phyloP scores from a whole-genome alignment of 495 filamentous ascomycete species.

The Staphylotrichum longicolle region DNA sequence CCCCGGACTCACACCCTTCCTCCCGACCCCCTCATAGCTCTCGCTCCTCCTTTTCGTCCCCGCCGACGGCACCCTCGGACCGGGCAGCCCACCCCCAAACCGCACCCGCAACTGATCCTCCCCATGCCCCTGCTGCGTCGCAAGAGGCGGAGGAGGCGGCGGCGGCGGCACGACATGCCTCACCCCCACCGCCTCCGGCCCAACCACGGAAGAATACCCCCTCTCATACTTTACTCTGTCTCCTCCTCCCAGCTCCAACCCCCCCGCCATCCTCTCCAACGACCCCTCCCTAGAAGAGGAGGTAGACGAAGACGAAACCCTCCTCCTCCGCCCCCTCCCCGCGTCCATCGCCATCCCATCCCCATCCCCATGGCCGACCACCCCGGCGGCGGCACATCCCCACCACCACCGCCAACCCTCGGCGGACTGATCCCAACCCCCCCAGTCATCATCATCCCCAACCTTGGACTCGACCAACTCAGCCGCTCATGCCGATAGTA shows the following conservation, averaged over 20 bases:
- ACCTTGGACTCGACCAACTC: slow-evolving; percentile 15
- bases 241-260: neutral
- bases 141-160: too few species aligned
- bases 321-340: too few species aligned
- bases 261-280: neutral
- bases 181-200: neutral
- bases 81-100: neutral
- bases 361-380: too few species aligned
- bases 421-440: too few species aligned
- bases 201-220: neutral
- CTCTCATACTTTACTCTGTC: slow-evolving; percentile 5
- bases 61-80: slow-evolving; percentile 1
- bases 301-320: too few species aligned
- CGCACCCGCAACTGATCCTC: slow-evolving; percentile 1
- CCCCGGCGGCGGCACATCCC: too few species aligned
- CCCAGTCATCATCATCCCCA: slow-evolving; percentile 1
- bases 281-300: too few species aligned
- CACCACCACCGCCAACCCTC: too few species aligned
- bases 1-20: slow-evolving; percentile 13
- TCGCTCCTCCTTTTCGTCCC: slow-evolving; percentile 11
- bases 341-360: too few species aligned
- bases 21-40: slow-evolving; percentile 18
- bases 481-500: slow-evolving; percentile 27
- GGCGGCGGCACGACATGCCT: neutral
- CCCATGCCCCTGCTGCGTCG: neutral